Base-by-base conservation (phyloP, 495 filamentous ascomycete genomes). In the Acidiella bohemica region DNA sequence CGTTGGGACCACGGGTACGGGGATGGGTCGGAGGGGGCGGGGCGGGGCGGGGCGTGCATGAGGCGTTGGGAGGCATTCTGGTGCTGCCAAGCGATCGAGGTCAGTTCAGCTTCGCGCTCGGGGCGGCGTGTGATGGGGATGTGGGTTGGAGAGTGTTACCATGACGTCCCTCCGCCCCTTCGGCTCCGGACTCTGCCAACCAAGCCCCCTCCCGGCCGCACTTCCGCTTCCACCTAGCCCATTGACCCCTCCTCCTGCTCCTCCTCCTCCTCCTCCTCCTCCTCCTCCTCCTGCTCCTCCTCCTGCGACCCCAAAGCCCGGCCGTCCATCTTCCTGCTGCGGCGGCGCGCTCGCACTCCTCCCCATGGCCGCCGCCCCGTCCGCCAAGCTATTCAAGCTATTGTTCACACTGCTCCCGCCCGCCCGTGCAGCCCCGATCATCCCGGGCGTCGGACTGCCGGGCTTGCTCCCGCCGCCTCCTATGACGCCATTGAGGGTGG, bases 1-100 rank as follows among this genome's bases (percentile, higher is more conserved):
- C 81, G 78, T 57, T 93, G 81, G 26, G 88, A 93, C 92, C 92
- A 99, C 2, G 92, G 92, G 58, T 96, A 99, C 36, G 92, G 74
- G 14, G 82, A 71, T 20, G 70, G 61, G 44, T 64, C 66, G 23
- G 40, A 36, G 2, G 67, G 63, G 31, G 63, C 67, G 8, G 36
- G 39, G 19, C 13, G 18, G 21, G 12, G 36, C 10, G 11, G 22
- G 11, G 41, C 16, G n/a, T 22, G 37, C 17, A 13, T n/a, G n/a
- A n/a, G n/a, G n/a, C n/a, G n/a, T n/a, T n/a, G n/a, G n/a, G n/a
- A n/a, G n/a, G n/a, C n/a, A n/a, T n/a, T n/a, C n/a, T n/a, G n/a
- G n/a, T n/a, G n/a, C n/a, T n/a, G n/a, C n/a, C n/a, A n/a, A n/a
- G n/a, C n/a, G n/a, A n/a, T n/a, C n/a, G n/a, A n/a, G n/a, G n/a